Base-by-base conservation (phyloP, 1,139 yeast genomes). In the Geotrichum australiense region DNA sequence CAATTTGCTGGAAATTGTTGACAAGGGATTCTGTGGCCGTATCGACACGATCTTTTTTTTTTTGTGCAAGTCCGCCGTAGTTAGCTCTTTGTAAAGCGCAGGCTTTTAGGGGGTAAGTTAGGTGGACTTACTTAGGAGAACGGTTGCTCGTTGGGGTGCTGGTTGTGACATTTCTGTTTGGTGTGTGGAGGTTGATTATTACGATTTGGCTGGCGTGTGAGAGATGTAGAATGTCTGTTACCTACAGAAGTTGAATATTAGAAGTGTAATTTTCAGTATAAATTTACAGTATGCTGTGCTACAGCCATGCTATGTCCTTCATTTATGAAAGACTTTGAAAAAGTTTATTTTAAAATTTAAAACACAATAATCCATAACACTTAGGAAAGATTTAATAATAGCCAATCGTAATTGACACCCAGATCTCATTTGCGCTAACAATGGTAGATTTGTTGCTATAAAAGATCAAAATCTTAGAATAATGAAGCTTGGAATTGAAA, bases 11-110 rank as follows among this genome's bases (percentile, higher is more conserved):
- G 44, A 54, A 58, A 44, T 57, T 55, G 16, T 50, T 43, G 21
- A 53, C 50, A 18, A 59, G 51, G 31, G 53, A 52, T 23, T 55
- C 61, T 1, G 61, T 57, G n/a, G 61, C 61, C 22, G 52, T 53
- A 43, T 64, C 66, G 19, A 64, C 54, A n/a, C 62, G 57, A 18
- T 56, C 62, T 50, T 33, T 18, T 22, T 27, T 25, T 6, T 26
- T 26, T 7, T 23, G 7, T 7, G 25, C 25, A 23, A 11, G 25
- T 23, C 7, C 7, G 11, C 11, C 25, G 11, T n/a, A 26, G 14
- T n/a, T n/a, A n/a, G n/a, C n/a, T 10, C n/a, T n/a, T 27, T 14
- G 6, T 27, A 27, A 16, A 11, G 11, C n/a, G 24, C 14, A n/a
- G n/a, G n/a, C n/a, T n/a, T n/a, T n/a, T n/a, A n/a, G n/a, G n/a